Percentiles rank a stretch among this genome's conserved stretches.
Conservation (phyloP, 208 protist genomes). For the Wallacemonas sp. region DNA sequence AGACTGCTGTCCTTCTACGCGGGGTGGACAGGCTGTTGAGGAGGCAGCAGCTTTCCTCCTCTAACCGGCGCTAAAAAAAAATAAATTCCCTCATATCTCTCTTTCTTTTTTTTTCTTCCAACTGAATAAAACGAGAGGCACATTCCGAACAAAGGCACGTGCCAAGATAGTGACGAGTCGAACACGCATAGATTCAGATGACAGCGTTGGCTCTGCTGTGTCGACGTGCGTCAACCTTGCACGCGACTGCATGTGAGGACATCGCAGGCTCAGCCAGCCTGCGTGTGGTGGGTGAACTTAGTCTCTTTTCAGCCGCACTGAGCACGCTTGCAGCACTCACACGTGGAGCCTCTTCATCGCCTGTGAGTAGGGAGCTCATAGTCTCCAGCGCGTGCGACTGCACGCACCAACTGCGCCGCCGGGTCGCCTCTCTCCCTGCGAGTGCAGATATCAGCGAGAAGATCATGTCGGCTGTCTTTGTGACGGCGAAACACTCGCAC, state of each 20-base stretch:
- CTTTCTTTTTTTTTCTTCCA: conserved; percentile 16
- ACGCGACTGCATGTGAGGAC: background rate
- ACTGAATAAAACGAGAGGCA: background rate
- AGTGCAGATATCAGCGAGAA: conserved; percentile 26
- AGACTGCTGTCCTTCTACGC: too few relatives aligned
- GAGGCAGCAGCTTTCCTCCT: too few relatives aligned
- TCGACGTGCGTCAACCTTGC: conserved; percentile 5
- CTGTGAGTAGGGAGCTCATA: background rate
- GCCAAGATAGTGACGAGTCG: too few relatives aligned
- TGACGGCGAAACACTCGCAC: conserved; percentile 23
- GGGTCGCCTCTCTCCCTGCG: conserved; percentile 27
- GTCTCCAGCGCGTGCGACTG: conserved; percentile 1
- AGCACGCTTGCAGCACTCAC: conserved; percentile 14
- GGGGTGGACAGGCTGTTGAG: too few relatives aligned
- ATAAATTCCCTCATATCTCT: conserved; percentile 4
- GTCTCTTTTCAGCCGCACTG: conserved; percentile 19
- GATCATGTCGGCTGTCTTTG: conserved; percentile 31
- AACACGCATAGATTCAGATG: too few relatives aligned
- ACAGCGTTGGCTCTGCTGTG: conserved; percentile 7
- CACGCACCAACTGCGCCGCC: conserved; percentile 17
- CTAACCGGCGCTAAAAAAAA: too few relatives aligned
- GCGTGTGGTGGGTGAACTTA: conserved; percentile 1
- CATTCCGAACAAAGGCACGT: too few relatives aligned
- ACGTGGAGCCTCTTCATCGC: background rate
- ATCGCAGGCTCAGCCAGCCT: background rate